Evolutionary conservation across 768 basidiomycete genomes (phyloP).

Genomic region (Pulveroboletus sp.): DNA sequence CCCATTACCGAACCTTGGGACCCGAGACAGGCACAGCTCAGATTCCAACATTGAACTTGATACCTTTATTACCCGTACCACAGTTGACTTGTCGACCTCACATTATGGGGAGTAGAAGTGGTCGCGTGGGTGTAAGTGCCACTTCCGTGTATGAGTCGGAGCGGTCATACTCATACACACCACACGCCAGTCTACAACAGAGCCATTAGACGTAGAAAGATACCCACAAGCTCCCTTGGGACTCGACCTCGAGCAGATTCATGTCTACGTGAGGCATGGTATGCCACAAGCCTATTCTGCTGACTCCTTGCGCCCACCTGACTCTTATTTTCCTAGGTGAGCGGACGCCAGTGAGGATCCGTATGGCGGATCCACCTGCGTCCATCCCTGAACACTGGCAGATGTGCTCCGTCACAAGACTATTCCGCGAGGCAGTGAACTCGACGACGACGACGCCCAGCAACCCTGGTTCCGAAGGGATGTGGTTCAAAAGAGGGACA

Average conservation of each 20-base stretch:
- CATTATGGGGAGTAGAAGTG: too few relatives aligned
- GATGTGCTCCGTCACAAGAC: constrained; percentile 53
- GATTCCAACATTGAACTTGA: background rate
- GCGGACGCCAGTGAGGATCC: constrained; percentile 68
- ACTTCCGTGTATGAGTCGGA: background rate
- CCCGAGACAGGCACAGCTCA: background rate
- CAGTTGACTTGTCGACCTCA: too few relatives aligned
- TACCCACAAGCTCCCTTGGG: constrained; percentile 56
- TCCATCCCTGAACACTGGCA: constrained; percentile 66
- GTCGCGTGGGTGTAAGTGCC: constrained; percentile 9
- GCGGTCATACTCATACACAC: background rate
- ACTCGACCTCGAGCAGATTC: constrained; percentile 63
- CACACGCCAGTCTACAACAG: constrained; percentile 30
- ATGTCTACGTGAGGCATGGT: constrained; percentile 76
- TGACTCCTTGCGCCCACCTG: background rate
- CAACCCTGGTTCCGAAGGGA: constrained; percentile 17
- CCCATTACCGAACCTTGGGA: too few relatives aligned
- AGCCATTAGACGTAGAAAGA: constrained; percentile 51
- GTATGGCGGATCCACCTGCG: constrained; percentile 57
- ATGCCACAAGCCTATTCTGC: constrained; percentile 17
- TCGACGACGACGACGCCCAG: background rate
- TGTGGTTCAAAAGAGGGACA: constrained; percentile 44
- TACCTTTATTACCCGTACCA: background rate
- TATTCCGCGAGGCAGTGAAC: constrained; percentile 44
- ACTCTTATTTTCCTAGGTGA: constrained; percentile 46